Evolutionary conservation across 257 asterid species (phyloP).

Genomic region (Striga asiatica): DNA sequence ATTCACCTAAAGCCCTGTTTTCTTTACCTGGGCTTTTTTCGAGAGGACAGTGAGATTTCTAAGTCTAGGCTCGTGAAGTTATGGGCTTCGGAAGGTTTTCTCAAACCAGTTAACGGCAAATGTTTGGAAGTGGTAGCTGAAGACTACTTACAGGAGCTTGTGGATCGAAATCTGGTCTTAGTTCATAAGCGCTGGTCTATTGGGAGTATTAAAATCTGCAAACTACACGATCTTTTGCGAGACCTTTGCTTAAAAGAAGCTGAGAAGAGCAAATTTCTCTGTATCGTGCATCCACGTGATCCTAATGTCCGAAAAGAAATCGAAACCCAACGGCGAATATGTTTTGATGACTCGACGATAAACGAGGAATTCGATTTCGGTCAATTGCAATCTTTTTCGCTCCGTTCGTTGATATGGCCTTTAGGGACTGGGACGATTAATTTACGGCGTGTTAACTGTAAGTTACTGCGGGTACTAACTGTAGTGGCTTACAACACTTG

Average conservation of each 20-base stretch:
- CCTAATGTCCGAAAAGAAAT: conserved; percentile 1
- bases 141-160: conserved; percentile 3
- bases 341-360: no score
- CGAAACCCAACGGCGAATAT: not conserved
- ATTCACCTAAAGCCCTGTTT: no score
- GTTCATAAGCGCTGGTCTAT: not conserved
- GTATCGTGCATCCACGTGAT: not conserved
- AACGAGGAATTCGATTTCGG: no score
- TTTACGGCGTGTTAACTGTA: no score
- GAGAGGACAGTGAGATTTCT: not conserved
- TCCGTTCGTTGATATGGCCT: no score
- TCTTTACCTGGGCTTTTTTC: conserved; percentile 7
- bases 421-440: no score
- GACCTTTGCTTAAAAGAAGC: conserved; percentile 16
- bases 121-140: conserved; percentile 10
- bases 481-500: no score
- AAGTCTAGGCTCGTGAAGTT: not conserved
- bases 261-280: not conserved
- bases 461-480: no score
- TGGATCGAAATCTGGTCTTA: conserved; percentile 13
- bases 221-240: conserved; percentile 17
- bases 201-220: conserved; percentile 1
- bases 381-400: no score
- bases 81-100: conserved; percentile 17
- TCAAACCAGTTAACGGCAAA: conserved; percentile 3